Percentiles rank a stretch among this genome's conserved stretches.
These are phyloP conservation scores for Arthromyces matolae DNA, from an alignment of 768 basidiomycete genomes.

Conservation along the genomic window DNA sequence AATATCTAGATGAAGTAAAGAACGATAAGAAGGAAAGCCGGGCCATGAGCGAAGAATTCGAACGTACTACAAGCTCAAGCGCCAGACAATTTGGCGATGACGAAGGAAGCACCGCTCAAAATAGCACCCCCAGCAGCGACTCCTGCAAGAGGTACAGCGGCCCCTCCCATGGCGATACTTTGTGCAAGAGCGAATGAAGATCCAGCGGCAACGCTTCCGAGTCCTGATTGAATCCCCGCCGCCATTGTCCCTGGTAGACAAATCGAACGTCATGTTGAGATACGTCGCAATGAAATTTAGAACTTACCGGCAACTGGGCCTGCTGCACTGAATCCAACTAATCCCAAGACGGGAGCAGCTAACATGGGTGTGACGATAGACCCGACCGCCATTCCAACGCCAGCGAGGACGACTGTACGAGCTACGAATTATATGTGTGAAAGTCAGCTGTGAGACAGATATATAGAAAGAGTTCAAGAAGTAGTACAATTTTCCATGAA, in stretches of 20 bases:
- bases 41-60: too few relatives aligned
- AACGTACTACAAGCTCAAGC: too few relatives aligned
- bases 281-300: not conserved
- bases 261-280: not conserved
- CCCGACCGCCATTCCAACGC: not conserved
- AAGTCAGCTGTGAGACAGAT: too few relatives aligned
- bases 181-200: conserved; percentile 15
- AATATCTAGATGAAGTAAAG: too few relatives aligned
- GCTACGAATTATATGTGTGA: too few relatives aligned
- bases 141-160: conserved; percentile 1
- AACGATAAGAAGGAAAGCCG: too few relatives aligned
- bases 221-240: conserved; percentile 2
- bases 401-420: not conserved
- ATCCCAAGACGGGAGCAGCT: not conserved
- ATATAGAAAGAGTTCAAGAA: too few relatives aligned
- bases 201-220: conserved; percentile 4
- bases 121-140: conserved; percentile 4
- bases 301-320: conserved; percentile 5
- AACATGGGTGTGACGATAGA: not conserved
- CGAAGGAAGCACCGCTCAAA: not conserved
- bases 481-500: too few relatives aligned
- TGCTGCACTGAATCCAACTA: not conserved
- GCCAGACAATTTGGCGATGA: not conserved
- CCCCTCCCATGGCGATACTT: conserved; percentile 16
- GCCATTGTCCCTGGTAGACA: conserved; percentile 3